Conservation (phyloP, 2,329 filamentous ascomycete genomes). For the Fusarium subglutinans region DNA sequence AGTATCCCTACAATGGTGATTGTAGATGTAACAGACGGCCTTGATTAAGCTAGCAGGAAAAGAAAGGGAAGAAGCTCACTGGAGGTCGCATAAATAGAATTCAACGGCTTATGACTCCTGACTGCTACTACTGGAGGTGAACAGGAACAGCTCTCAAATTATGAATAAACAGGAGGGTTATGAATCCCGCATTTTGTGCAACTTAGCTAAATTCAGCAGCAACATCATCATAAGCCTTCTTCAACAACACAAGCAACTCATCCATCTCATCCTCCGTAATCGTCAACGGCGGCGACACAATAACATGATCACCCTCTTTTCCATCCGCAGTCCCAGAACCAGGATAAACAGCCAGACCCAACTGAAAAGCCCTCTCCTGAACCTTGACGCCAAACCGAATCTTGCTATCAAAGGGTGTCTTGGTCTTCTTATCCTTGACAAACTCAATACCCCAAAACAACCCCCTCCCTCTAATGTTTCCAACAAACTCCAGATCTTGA, state of each 20-base stretch:
- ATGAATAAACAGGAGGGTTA: no score
- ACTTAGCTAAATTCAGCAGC: not conserved
- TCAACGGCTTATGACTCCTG: no score
- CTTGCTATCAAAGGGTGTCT: conserved; percentile 47
- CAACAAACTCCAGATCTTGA: conserved; percentile 59
- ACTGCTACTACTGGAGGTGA: no score
- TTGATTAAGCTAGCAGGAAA: not conserved
- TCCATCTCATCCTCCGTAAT: conserved; percentile 52
- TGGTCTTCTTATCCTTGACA: conserved; percentile 50
- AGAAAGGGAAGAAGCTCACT: not conserved
- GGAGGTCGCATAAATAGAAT: no score
- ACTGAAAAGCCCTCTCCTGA: conserved; percentile 43
- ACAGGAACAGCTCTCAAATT: no score
- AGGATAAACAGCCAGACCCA: conserved; percentile 65
- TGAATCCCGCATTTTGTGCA: no score
- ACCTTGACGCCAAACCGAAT: conserved; percentile 42
- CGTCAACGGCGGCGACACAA: conserved; percentile 76
- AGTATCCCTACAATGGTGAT: not conserved
- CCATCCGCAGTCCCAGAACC: conserved; percentile 69
- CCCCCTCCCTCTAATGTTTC: conserved; percentile 68
- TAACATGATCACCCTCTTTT: conserved; percentile 71
- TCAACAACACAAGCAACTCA: conserved; percentile 7
- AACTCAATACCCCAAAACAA: conserved; percentile 61
- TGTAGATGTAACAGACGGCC: not conserved
- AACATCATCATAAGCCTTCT: conserved; percentile 23